Evolutionary conservation across 305 asterid genomes (phyloP), one percentile per base, ranked within the genome.

Genomic region (Fraxinus dipetala): DNA sequence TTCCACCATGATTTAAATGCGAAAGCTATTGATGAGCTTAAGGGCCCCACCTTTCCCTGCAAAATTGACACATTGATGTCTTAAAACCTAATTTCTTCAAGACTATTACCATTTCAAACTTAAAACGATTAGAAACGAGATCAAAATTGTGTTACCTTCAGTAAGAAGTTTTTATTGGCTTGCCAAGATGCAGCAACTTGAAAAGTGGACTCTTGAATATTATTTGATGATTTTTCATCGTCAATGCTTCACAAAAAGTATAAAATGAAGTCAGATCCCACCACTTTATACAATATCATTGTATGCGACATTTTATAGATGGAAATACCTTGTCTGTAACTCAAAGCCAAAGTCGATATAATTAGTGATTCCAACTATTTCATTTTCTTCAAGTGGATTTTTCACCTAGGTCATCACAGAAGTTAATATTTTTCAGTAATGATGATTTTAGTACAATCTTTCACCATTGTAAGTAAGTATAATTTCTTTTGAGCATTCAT

Each of bases 1-100:
- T 95, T 95, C 98, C 98, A 93, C 98, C 98, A 95, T 40, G 98
- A 95, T 85, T 95, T 95, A 83, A 95, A 95, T 76, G 97, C 97
- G 80, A 95, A 88, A 85, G 94, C 92, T n/a, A 90, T 32, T 59
- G 98, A 93, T 75, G 98, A 92, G 86, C 97, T 87, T 30, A 92
- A 92, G 85, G 96, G 97, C 76, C 97, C 98, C 80, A 86, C 85
- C 89, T 95, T 95, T 18, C 94, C 97, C 98, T 92, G 91, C 75
- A 76, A 81, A 85, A 84, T 75, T 70, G 69, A 76, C 28, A 74
- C 43, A 30, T 5, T 26, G 28, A 77, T 4, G 43, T 36, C 45
- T 56, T 59, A 20, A 82, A 82, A 59, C 69, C 56, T 30, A 81
- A 70, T 40, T 69, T 14, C 38, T n/a, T 79, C 5, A 45, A 16